Conservation (phyloP, 306 rosid genomes). For the Albizia julibrissin region DNA sequence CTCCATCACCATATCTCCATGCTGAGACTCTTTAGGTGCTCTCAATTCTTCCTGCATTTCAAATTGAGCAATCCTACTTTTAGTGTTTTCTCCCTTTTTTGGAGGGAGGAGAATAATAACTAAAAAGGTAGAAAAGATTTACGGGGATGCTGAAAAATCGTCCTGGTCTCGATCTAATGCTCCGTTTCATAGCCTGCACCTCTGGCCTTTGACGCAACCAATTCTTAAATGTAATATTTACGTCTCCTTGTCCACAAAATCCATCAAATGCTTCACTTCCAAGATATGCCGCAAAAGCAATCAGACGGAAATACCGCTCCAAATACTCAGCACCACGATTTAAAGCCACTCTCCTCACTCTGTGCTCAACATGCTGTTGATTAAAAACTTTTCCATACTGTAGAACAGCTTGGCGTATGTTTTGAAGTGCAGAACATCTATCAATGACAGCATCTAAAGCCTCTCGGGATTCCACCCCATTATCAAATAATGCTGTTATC, state of each 20-base stretch:
- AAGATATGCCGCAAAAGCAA: constrained; percentile 95
- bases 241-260: constrained; percentile 72
- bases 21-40: constrained; percentile 80
- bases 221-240: constrained; percentile 74
- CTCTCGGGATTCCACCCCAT: constrained; percentile 87
- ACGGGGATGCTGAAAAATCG: constrained; percentile 84
- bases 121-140: constrained; percentile 32
- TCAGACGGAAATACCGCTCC: constrained; percentile 87
- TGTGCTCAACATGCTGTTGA: constrained; percentile 85
- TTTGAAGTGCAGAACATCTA: constrained; percentile 90
- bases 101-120: background rate
- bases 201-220: constrained; percentile 89
- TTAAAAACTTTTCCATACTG: constrained; percentile 74
- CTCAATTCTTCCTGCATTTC: constrained; percentile 75
- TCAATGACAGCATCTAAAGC: constrained; percentile 91
- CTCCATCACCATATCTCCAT: constrained; percentile 94
- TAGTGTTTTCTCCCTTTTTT: background rate
- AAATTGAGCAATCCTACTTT: constrained; percentile 33
- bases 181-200: constrained; percentile 94
- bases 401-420: constrained; percentile 89
- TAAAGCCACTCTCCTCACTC: constrained; percentile 90
- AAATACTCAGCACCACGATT: constrained; percentile 89
- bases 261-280: constrained; percentile 94
- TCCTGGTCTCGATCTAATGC: constrained; percentile 86
- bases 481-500: constrained; percentile 84